A percentile compares a stretch with the other conserved stretches of the same genome.
Conservation (phyloP, 805 yeast species). For the Barnettozyma sp. region DNA sequence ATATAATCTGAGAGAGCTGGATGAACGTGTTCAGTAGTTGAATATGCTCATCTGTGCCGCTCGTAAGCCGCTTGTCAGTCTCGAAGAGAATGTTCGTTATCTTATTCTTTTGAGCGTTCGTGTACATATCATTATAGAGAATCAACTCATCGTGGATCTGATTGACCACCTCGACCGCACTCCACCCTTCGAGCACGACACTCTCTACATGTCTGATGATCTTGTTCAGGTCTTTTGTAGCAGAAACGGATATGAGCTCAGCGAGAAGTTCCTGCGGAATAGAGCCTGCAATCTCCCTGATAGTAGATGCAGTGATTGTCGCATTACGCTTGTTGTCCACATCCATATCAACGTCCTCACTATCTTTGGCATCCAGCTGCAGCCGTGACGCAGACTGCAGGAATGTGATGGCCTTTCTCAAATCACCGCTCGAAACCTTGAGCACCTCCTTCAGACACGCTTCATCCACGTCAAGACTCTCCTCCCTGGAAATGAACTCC, state of each 20-base stretch:
- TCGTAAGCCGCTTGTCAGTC: constrained; percentile 65
- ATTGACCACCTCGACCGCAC: constrained; percentile 61
- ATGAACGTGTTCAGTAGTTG: constrained; percentile 63
- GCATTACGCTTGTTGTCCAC: constrained; percentile 19
- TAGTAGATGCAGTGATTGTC: constrained; percentile 36
- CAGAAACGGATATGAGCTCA: constrained; percentile 34
- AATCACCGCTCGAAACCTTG: constrained; percentile 77
- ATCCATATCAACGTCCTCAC: constrained; percentile 28
- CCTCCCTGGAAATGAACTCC: constrained; percentile 48
- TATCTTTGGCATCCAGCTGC: constrained; percentile 23
- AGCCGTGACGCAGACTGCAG: constrained; percentile 77
- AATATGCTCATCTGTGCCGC: constrained; percentile 86
- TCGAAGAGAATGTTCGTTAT: constrained; percentile 63
- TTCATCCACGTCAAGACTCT: constrained; percentile 35
- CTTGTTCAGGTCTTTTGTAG: constrained; percentile 26
- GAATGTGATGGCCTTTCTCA: constrained; percentile 86
- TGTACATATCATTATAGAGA: constrained; percentile 42
- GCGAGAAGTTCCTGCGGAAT: constrained; percentile 46
- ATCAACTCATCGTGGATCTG: constrained; percentile 68
- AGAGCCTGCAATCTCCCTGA: constrained; percentile 73
- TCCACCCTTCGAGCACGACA: constrained; percentile 65
- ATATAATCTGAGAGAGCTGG: constrained; percentile 37
- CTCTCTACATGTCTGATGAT: constrained; percentile 41
- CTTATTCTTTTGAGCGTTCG: constrained; percentile 51
- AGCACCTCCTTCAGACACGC: constrained; percentile 58